These are phyloP conservation scores for Paecilomyces sp. DNA, from an alignment of 2,329 filamentous ascomycete genomes.

Conservation along the genomic window DNA sequence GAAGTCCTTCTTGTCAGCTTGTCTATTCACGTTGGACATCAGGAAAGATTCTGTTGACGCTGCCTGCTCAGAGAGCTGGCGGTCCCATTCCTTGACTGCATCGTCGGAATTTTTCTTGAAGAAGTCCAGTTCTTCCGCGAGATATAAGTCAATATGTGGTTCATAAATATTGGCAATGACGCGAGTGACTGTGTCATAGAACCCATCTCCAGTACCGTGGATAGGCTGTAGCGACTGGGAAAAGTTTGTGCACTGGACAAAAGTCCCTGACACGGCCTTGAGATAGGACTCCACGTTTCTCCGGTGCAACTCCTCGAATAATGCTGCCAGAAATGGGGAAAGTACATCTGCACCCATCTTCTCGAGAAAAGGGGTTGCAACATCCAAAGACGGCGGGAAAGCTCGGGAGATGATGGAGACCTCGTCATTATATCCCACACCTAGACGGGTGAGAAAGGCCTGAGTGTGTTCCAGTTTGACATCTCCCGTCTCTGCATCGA, in stretches of 20 bases:
- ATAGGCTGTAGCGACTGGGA: slow-evolving; percentile 63
- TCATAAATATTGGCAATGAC: slow-evolving; percentile 73
- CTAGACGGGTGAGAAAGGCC: slow-evolving; percentile 69
- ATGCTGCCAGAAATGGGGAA: slow-evolving; percentile 73
- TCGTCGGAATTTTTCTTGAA: slow-evolving; percentile 71
- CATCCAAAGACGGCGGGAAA: slow-evolving; percentile 63
- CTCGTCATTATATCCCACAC: slow-evolving; percentile 75
- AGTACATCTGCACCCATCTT: slow-evolving; percentile 76
- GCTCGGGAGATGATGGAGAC: slow-evolving; percentile 70
- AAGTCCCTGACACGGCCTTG: slow-evolving; percentile 77
- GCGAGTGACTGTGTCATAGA: slow-evolving; percentile 58
- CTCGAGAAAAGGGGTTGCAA: slow-evolving; percentile 72
- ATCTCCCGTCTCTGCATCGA: slow-evolving; percentile 60
- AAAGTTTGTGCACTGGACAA: slow-evolving; percentile 77
- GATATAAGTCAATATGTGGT: slow-evolving; percentile 85
- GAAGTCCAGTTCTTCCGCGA: slow-evolving; percentile 82
- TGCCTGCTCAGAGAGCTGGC: slow-evolving; percentile 83
- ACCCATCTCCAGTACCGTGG: slow-evolving; percentile 50
- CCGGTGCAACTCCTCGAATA: slow-evolving; percentile 83
- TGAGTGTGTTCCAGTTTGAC: slow-evolving; percentile 75
- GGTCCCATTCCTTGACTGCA: slow-evolving; percentile 81
- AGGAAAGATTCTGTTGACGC: slow-evolving; percentile 86
- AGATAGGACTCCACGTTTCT: slow-evolving; percentile 70
- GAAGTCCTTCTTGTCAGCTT: slow-evolving; percentile 95
- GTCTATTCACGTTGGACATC: slow-evolving; percentile 90